Base-by-base conservation (phyloP, 2,329 filamentous ascomycete genomes). In the Aspergillus texensis region DNA sequence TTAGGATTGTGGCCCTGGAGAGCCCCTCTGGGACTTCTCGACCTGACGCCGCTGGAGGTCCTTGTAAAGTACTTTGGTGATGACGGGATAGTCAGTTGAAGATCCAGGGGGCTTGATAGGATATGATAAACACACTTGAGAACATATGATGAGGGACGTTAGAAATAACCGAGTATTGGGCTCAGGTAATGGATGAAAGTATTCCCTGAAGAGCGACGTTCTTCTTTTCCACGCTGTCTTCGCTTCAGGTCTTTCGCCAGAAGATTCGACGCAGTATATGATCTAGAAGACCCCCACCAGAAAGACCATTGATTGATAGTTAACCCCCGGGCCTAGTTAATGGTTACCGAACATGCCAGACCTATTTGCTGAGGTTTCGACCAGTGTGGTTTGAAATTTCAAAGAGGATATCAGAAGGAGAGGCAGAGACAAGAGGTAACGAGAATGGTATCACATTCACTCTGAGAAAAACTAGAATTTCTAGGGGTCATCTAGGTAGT, bases 11-110 rank as follows among this genome's bases (percentile, higher is more conserved):
- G 6, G 55, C 21, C 3, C 28, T 39, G 43, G 55, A 46, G 19
- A 57, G 28, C 21, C 30, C 24, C 12, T 36, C 11, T 21, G 55
- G 55, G n/a, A 57, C 16, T 30, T 46, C 39, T 46, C 39, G 9
- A 46, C 55, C 24, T 57, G 36, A n/a, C 39, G 39, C n/a, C 28
- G n/a, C 21, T 57, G 55, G 55, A 57, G 39, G 24, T 34, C 41
- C 32, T 57, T 57, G 43, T 46, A 57, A 14, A 57, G 30, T 9
- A 57, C 55, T 45, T 43, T 53, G 1, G 0, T 16, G 21, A 26
- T 50, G 11, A 28, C 28, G 21, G 21, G 12, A 36, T 36, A 2
- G 14, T 36, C 6, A 36, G 34, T 36, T 36, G 34, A 8, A 36
- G 14, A 16, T 36, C 12, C 34, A 36, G 34, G 34, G 4, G 14